phyloP scores from a whole-genome alignment of 1,284 basidiomycete genomes.

The Ustanciosporium gigantosporum region DNA sequence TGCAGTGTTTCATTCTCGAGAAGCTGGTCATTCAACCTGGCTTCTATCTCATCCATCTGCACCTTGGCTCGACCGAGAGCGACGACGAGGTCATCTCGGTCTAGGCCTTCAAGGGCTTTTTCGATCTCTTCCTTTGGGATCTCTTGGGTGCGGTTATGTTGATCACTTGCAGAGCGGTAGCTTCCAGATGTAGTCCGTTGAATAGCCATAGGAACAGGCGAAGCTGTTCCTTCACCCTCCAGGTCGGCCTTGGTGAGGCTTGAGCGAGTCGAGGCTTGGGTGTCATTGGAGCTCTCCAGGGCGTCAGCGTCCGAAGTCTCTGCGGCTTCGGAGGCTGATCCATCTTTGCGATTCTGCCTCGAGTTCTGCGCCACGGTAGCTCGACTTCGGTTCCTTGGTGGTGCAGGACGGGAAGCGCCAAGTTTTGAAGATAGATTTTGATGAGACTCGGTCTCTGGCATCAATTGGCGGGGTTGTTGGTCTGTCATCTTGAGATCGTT shows the following conservation, averaged over 20 bases:
- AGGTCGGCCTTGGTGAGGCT: conserved; percentile 1
- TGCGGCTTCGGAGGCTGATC: not conserved
- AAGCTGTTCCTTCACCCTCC: conserved; percentile 26
- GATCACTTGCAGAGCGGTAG: not conserved
- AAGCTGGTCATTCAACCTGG: conserved; percentile 29
- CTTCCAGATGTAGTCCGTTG: conserved; percentile 15
- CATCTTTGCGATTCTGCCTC: not conserved
- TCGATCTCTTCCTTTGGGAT: conserved; percentile 50
- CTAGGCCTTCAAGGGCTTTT: conserved; percentile 38
- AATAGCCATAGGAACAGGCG: conserved; percentile 9
- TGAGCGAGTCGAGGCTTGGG: conserved; percentile 5
- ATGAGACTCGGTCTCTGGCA: conserved; percentile 30
- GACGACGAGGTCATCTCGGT: conserved; percentile 43
- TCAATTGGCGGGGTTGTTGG: conserved; percentile 22
- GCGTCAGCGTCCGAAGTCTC: not conserved
- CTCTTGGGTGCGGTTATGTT: conserved; percentile 4
- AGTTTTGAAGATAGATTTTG: conserved; percentile 28
- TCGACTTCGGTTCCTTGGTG: conserved; percentile 18
- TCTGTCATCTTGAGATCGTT: conserved; percentile 17
- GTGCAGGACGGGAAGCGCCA: conserved; percentile 21
- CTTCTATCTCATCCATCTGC: conserved; percentile 49
- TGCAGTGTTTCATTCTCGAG: conserved; percentile 40
- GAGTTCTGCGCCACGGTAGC: not conserved
- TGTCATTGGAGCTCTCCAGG: conserved; percentile 8
- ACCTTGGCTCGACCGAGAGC: conserved; percentile 49